These are phyloP conservation scores for Tylopilus plumbeoviolaceoides DNA, from an alignment of 768 basidiomycete genomes.

Conservation along the genomic window DNA sequence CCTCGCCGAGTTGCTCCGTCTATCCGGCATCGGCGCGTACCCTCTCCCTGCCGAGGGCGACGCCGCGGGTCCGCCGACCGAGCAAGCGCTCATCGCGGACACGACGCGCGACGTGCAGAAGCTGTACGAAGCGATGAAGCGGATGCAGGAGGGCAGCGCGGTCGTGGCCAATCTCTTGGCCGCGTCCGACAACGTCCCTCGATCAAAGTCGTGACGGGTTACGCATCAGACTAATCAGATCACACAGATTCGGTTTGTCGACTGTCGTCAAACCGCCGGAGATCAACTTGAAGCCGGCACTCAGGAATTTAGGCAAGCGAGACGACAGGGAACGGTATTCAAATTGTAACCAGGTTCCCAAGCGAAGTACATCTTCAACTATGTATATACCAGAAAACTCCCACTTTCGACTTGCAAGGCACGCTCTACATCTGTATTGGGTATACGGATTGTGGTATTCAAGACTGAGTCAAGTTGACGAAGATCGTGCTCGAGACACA, in stretches of 20 bases:
- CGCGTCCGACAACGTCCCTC: constrained; percentile 23
- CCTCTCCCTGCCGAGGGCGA: constrained; percentile 38
- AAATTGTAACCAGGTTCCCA: neutral
- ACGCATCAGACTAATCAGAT: neutral
- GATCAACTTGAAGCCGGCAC: too few relatives aligned
- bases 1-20: constrained; percentile 47
- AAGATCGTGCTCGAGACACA: constrained; percentile 25
- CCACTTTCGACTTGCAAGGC: too few relatives aligned
- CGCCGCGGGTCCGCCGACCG: constrained; percentile 32
- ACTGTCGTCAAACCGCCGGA: neutral
- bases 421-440: neutral
- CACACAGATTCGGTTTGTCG: neutral
- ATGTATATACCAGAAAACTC: neutral
- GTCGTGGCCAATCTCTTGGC: constrained; percentile 45
- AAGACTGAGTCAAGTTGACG: constrained; percentile 17
- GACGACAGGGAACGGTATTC: neutral
- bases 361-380: neutral
- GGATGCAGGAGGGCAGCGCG: constrained; percentile 53
- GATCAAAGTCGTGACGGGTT: constrained; percentile 7
- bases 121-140: constrained; percentile 48
- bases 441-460: neutral
- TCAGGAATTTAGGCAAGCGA: too few relatives aligned
- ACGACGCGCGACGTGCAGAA: constrained; percentile 40
- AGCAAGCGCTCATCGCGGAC: constrained; percentile 43
- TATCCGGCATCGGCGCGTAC: constrained; percentile 64